Conservation (phyloP, 73 alveolate genomes). For the Diophrys appendiculata region DNA sequence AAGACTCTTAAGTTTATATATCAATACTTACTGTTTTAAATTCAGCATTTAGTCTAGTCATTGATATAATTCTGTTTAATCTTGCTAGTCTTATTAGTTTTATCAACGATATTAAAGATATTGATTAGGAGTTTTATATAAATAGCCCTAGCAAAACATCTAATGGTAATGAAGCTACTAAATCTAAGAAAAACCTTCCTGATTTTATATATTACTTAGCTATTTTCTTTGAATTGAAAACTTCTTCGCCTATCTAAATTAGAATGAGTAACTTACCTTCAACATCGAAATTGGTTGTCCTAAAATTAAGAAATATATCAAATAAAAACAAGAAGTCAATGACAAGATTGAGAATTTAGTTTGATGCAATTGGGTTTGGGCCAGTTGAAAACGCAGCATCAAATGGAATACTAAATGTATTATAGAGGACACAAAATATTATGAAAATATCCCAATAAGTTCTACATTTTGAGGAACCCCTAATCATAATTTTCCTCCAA, state of each 20-base stretch:
- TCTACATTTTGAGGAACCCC: too few relatives aligned
- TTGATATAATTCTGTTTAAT: constrained; percentile 39
- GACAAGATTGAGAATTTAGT: constrained; percentile 3
- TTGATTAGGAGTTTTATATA: background rate
- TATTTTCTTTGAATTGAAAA: constrained; percentile 30
- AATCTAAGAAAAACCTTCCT: constrained; percentile 74
- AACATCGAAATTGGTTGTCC: constrained; percentile 30
- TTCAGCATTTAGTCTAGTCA: constrained; percentile 44
- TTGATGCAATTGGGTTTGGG: constrained; percentile 17
- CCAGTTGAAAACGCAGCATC: constrained; percentile 30
- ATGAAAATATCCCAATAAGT: constrained; percentile 47
- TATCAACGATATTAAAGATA: constrained; percentile 20
- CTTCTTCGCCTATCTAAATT: constrained; percentile 11
- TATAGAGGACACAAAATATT: constrained; percentile 28
- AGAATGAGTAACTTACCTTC: too few relatives aligned
- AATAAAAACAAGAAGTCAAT: constrained; percentile 31
- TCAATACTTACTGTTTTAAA: too few relatives aligned
- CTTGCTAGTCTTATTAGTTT: constrained; percentile 53
- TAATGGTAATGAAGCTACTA: constrained; percentile 71
- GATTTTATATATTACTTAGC: constrained; percentile 50
- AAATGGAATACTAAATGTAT: constrained; percentile 46
- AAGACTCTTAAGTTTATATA: too few relatives aligned
- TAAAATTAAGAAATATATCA: constrained; percentile 46
- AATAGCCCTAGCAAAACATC: constrained; percentile 7
- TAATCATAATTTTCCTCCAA: too few relatives aligned